Conservation (phyloP, 768 basidiomycete species). For the Suillus alpinus region DNA sequence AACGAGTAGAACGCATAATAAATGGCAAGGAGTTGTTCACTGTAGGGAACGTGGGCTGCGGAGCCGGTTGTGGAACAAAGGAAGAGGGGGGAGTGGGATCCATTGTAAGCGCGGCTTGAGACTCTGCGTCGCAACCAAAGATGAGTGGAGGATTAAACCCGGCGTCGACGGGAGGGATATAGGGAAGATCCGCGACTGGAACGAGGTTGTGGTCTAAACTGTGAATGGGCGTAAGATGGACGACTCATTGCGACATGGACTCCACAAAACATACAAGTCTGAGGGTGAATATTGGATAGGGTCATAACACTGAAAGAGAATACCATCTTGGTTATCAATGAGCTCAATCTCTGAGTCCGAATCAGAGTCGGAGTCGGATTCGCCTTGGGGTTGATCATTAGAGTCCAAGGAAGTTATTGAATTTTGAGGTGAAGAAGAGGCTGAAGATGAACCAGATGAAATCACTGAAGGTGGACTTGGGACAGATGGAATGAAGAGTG, state of each 20-base stretch:
- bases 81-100: neutral
- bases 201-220: slow-evolving; percentile 17
- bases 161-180: slow-evolving; percentile 8
- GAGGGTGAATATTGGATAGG: slow-evolving; percentile 14
- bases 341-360: slow-evolving; percentile 32
- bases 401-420: neutral
- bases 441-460: slow-evolving; percentile 28
- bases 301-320: neutral
- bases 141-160: slow-evolving; percentile 7
- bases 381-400: slow-evolving; percentile 17
- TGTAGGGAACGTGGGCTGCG: neutral
- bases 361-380: slow-evolving; percentile 23
- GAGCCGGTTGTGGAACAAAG: neutral
- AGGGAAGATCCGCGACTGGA: slow-evolving; percentile 10
- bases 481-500: slow-evolving; percentile 19
- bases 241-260: neutral
- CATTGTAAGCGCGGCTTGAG: neutral
- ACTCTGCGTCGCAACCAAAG: neutral
- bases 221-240: slow-evolving; percentile 12
- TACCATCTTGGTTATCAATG: neutral
- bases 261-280: slow-evolving; percentile 20
- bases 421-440: slow-evolving; percentile 18
- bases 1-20: slow-evolving; percentile 15
- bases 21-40: slow-evolving; percentile 5
- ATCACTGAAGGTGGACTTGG: slow-evolving; percentile 22